A percentile compares a stretch with the other conserved stretches of the same genome.
phyloP scores from a whole-genome alignment of 2,329 filamentous ascomycete species.

The Ascochyta viciae-villosae region DNA sequence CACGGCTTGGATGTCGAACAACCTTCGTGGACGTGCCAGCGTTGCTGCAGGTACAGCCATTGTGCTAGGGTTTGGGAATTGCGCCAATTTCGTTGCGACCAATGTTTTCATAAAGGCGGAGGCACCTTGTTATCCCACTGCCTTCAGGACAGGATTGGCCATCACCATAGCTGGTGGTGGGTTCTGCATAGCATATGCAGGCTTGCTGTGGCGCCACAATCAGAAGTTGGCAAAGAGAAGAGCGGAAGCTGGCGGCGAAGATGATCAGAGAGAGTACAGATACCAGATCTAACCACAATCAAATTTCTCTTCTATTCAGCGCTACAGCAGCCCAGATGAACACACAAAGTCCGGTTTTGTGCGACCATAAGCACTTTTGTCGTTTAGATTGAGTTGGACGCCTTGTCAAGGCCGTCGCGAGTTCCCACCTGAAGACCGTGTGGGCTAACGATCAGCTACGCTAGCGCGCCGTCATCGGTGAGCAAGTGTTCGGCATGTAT shows the following conservation, averaged over 20 bases:
- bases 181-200: constrained; percentile 40
- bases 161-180: constrained; percentile 35
- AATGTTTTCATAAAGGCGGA: constrained; percentile 42
- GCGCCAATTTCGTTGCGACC: constrained; percentile 64
- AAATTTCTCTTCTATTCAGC: background rate
- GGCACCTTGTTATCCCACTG: constrained; percentile 37
- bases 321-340: background rate
- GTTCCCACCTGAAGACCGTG: background rate
- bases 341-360: background rate
- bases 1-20: constrained; percentile 62
- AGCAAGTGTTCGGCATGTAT: background rate
- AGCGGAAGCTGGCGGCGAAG: constrained; percentile 24
- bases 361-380: background rate
- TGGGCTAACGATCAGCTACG: background rate
- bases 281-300: constrained; percentile 31
- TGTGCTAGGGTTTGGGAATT: constrained; percentile 55
- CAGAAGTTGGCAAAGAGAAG: constrained; percentile 48
- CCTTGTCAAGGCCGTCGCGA: background rate
- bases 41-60: constrained; percentile 28
- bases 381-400: background rate
- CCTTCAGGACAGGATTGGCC: constrained; percentile 45
- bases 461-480: background rate
- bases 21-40: constrained; percentile 43
- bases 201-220: constrained; percentile 61
- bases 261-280: constrained; percentile 33